These are phyloP conservation scores for Westerdykella sp. DNA, from an alignment of 2,329 filamentous ascomycete genomes.

Conservation along the genomic window DNA sequence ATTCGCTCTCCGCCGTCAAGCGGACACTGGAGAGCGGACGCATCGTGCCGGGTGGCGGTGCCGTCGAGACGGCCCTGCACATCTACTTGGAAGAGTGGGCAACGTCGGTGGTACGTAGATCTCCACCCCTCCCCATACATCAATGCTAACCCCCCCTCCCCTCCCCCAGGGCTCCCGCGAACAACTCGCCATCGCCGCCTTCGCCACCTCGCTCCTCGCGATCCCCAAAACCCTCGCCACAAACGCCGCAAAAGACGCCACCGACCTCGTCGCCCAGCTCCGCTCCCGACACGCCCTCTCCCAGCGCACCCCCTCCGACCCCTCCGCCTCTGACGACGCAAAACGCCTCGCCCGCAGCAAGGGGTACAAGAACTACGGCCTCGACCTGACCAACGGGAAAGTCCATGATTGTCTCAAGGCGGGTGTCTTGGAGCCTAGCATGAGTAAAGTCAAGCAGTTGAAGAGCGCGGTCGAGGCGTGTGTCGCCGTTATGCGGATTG, in stretches of 20 bases:
- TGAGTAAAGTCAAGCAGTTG: slow-evolving; percentile 96
- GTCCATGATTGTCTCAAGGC: slow-evolving; percentile 91
- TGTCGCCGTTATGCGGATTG: slow-evolving; percentile 98
- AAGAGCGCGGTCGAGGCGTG: slow-evolving; percentile 98
- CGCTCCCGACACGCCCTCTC: slow-evolving; percentile 90
- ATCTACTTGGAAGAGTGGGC: slow-evolving; percentile 99
- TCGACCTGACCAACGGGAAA: slow-evolving; percentile 83
- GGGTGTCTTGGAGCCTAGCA: slow-evolving; percentile 90
- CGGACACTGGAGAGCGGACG: slow-evolving; percentile 92
- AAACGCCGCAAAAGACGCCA: slow-evolving; percentile 94
- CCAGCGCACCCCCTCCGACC: slow-evolving; percentile 77
- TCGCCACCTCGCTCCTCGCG: slow-evolving; percentile 86
- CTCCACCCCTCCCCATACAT: neutral
- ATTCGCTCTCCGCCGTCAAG: slow-evolving; percentile 95
- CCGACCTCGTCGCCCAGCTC: slow-evolving; percentile 90
- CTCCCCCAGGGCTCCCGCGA: slow-evolving; percentile 68
- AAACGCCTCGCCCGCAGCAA: slow-evolving; percentile 89
- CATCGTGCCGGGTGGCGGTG: slow-evolving; percentile 93
- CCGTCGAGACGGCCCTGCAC: slow-evolving; percentile 96
- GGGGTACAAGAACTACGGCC: slow-evolving; percentile 97
- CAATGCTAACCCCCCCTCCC: slow-evolving; percentile 1
- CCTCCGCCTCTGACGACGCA: slow-evolving; percentile 61
- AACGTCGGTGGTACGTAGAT: slow-evolving; percentile 69
- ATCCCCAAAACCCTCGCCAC: slow-evolving; percentile 96
- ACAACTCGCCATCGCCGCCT: slow-evolving; percentile 96